Evolutionary conservation across 1,284 basidiomycete species (phyloP).

Genomic region (Trametes sp.): DNA sequence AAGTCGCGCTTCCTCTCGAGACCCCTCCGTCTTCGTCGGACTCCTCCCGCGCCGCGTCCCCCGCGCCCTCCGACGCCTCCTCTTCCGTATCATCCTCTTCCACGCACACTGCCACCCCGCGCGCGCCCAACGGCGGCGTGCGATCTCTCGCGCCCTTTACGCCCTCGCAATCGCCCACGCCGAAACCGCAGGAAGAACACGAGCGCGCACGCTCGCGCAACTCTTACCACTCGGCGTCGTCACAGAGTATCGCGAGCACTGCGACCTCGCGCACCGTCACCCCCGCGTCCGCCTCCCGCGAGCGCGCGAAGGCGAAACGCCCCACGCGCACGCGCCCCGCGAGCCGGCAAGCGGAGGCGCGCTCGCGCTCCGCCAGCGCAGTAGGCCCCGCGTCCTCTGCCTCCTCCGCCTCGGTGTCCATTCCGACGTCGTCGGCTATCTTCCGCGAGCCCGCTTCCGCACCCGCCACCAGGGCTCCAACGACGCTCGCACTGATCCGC

Average conservation of each 20-base stretch:
- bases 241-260: conserved; percentile 38
- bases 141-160: conserved; percentile 29
- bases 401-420: conserved; percentile 16
- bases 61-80: conserved; percentile 50
- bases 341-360: conserved; percentile 5
- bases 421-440: conserved; percentile 25
- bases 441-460: conserved; percentile 26
- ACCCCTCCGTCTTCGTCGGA: conserved; percentile 32
- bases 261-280: conserved; percentile 42
- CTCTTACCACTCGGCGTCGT: conserved; percentile 34
- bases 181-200: conserved; percentile 13
- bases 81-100: conserved; percentile 43
- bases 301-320: conserved; percentile 3
- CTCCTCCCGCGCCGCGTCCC: conserved; percentile 47
- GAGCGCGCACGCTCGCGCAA: neutral
- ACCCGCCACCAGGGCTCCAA: conserved; percentile 26
- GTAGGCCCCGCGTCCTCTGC: conserved; percentile 9
- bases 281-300: conserved; percentile 27
- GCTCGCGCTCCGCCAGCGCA: conserved; percentile 18
- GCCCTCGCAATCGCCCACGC: conserved; percentile 28
- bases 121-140: conserved; percentile 33
- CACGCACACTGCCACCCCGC: conserved; percentile 45
- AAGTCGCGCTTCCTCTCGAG: conserved; percentile 35
- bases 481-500: conserved; percentile 39
- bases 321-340: conserved; percentile 6